phyloP scores from a whole-genome alignment of 129 eudicot species.

The Calendula officinalis region DNA sequence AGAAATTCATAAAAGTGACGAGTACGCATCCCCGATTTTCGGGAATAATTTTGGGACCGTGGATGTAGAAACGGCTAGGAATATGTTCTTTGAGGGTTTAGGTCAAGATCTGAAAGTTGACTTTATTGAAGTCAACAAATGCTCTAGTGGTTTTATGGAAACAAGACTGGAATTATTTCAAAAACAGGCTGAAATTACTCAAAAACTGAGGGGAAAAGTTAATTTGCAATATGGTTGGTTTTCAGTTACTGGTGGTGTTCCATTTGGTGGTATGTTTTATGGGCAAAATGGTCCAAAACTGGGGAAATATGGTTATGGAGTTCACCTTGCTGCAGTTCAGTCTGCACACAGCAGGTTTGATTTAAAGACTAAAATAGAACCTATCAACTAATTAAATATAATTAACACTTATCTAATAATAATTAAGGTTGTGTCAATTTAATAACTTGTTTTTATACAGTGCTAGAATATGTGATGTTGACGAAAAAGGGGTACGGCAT shows the following conservation, averaged over 20 bases:
- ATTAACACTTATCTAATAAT: too few species aligned
- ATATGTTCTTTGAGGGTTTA: conserved; percentile 44
- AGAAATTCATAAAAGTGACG: conserved; percentile 35
- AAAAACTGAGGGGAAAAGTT: conserved; percentile 70
- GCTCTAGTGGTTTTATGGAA: conserved; percentile 40
- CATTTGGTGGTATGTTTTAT: conserved; percentile 45
- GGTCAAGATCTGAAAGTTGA: conserved; percentile 27
- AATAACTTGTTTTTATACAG: too few species aligned
- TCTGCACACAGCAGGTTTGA: conserved; percentile 63
- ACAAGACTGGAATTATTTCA: conserved; percentile 57
- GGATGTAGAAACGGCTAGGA: conserved; percentile 38
- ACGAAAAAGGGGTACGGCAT: conserved; percentile 84
- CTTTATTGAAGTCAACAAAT: conserved; percentile 40
- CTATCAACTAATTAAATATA: too few species aligned
- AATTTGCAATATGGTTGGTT: conserved; percentile 85
- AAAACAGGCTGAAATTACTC: conserved; percentile 74
- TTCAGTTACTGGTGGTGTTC: conserved; percentile 43
- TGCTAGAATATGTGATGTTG: conserved; percentile 65
- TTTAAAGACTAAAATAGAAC: too few species aligned
- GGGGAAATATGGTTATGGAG: conserved; percentile 54
- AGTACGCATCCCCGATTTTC: conserved; percentile 26
- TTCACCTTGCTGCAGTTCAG: conserved; percentile 68
- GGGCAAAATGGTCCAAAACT: conserved; percentile 56
- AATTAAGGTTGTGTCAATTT: too few species aligned
- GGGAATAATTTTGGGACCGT: conserved; percentile 21